A percentile compares a stretch with the other conserved stretches of the same genome.
Conservation (phyloP, 208 protist genomes). For the Leishmania major region DNA sequence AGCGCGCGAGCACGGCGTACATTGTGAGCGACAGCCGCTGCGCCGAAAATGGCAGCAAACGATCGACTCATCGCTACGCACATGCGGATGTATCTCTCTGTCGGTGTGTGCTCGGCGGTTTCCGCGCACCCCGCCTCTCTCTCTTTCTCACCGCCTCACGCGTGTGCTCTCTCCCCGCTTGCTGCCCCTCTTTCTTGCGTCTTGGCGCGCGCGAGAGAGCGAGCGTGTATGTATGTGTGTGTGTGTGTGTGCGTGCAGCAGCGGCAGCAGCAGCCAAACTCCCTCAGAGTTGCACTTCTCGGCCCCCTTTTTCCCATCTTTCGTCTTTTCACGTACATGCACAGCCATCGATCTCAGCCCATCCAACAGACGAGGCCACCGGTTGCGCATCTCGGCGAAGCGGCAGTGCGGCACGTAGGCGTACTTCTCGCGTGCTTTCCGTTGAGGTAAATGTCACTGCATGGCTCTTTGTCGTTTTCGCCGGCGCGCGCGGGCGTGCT, state of each 20-base stretch:
- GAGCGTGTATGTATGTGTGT: background rate
- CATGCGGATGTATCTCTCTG: background rate
- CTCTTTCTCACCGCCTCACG: background rate
- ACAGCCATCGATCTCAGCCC: background rate
- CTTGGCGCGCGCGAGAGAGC: background rate
- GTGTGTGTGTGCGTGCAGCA: background rate
- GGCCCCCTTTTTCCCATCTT: background rate
- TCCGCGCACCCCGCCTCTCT: background rate
- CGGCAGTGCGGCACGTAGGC: background rate
- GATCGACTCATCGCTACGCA: background rate
- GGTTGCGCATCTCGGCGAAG: background rate
- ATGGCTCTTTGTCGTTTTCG: slow-evolving; percentile 3
- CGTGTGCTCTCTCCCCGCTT: background rate
- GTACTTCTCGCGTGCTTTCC: background rate
- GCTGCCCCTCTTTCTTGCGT: background rate
- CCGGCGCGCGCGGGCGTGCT: background rate
- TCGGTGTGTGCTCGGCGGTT: background rate
- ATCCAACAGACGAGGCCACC: background rate
- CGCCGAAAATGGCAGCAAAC: background rate
- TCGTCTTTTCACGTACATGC: background rate
- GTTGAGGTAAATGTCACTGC: background rate
- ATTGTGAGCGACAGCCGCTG: background rate
- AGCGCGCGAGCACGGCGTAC: background rate
- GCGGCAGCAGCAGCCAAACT: background rate
- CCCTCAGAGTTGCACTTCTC: background rate